Percentiles rank a stretch among this genome's conserved stretches.
Conservation (phyloP, 441 rosid genomes). For the Populus hybrid region DNA sequence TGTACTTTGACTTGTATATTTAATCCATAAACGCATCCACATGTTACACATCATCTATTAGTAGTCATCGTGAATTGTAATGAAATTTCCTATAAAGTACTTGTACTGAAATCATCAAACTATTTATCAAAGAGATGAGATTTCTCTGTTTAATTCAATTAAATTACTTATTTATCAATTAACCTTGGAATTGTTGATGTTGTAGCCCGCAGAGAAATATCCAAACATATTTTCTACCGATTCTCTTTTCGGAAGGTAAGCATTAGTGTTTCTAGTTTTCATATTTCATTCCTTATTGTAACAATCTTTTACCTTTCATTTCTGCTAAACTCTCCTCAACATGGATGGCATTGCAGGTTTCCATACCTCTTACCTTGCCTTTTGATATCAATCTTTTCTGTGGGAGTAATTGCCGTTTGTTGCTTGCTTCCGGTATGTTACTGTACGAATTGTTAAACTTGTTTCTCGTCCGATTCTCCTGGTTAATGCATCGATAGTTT, state of each 20-base stretch:
- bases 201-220: slow-evolving; percentile 41
- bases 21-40: too few relatives aligned
- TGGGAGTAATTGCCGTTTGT: slow-evolving; percentile 27
- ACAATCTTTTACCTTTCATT: not conserved
- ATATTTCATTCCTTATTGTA: not conserved
- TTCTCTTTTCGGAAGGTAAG: slow-evolving; percentile 40
- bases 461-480: too few relatives aligned
- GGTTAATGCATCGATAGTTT: too few relatives aligned
- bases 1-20: too few relatives aligned
- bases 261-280: not conserved
- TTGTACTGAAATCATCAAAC: too few relatives aligned
- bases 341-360: slow-evolving; percentile 34
- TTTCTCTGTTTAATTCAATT: not conserved
- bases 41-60: too few relatives aligned
- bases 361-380: slow-evolving; percentile 54
- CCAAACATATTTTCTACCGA: slow-evolving; percentile 31
- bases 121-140: too few relatives aligned
- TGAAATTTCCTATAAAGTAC: too few relatives aligned
- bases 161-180: not conserved
- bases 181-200: not conserved
- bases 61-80: too few relatives aligned
- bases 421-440: slow-evolving; percentile 40
- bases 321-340: slow-evolving; percentile 12
- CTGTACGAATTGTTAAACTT: not conserved
- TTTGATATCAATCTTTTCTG: slow-evolving; percentile 39